Evolutionary conservation across 805 yeast genomes (phyloP), one percentile per base, ranked within the genome.

Genomic region (Zygotorulaspora chibaensis): DNA sequence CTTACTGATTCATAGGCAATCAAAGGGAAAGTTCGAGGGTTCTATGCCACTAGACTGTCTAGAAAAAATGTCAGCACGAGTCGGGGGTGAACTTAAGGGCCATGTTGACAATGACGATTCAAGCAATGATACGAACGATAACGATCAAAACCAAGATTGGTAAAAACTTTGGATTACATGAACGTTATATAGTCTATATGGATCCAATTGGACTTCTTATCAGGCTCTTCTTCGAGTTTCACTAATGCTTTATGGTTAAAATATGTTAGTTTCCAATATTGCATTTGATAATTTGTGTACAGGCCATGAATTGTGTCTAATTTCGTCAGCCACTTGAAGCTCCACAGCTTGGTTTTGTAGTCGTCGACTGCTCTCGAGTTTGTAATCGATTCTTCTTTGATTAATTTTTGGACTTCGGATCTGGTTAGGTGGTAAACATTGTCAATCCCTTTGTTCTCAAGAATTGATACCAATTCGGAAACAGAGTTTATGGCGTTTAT

Each of bases 211-310:
- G 45, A 37, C 3, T 45, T 36, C 25, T 46, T 50, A 38, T 63
- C 61, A 8, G 44, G 43, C 15, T 58, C 64, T 3, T 54, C 52
- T 2, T 56, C 56, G n/a, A 53, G 54, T 45, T 59, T 65, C 27
- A 72, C 82, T 25, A 63, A 65, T 0, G 73, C 82, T 9, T 63
- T 63, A 42, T 72, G 68, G 3, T 69, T 68, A 55, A 80, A 80
- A 55, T 79, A 77, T 6, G 65, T 61, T 8, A 56, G 38, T 40
- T 64, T 72, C 86, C 86, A 80, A 50, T 73, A 71, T 16, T 58
- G 63, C 82, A 81, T 79, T 46, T 80, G 82, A 50, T 70, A 74
- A 11, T 69, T 58, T 1, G 83, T 68, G 54, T 64, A 78, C 2
- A 75, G 74, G 4, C 81, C 81, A 42, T 77, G 66, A 2, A 72